These are phyloP conservation scores for Verticillium nubilum DNA, from an alignment of 2,329 filamentous ascomycete genomes.

Conservation along the genomic window DNA sequence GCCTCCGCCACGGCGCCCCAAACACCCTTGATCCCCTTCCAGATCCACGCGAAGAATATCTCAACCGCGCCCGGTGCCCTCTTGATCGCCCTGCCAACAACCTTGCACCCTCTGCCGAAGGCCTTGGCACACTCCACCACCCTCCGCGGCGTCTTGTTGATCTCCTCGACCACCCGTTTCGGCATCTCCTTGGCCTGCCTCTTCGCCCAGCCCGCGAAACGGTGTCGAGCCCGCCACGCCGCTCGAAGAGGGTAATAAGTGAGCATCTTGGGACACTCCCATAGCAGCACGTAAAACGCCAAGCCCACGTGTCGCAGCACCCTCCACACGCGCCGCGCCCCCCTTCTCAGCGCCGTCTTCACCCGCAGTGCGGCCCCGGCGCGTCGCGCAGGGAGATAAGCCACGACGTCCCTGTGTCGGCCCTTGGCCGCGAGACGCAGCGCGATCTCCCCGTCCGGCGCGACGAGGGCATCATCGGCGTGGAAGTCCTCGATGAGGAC, in stretches of 20 bases:
- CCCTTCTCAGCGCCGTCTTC: constrained; percentile 22
- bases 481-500: constrained; percentile 32
- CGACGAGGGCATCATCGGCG: constrained; percentile 36
- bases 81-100: constrained; percentile 16
- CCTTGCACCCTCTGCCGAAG: too few relatives aligned
- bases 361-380: constrained; percentile 32
- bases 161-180: constrained; percentile 9
- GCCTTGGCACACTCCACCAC: not conserved
- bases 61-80: constrained; percentile 16
- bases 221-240: constrained; percentile 19
- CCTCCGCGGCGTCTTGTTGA: constrained; percentile 17
- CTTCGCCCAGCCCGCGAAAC: constrained; percentile 24
- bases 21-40: constrained; percentile 17
- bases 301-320: constrained; percentile 15
- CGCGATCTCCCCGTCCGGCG: constrained; percentile 38
- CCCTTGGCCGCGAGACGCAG: constrained; percentile 35
- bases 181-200: constrained; percentile 20
- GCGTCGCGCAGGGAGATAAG: constrained; percentile 32
- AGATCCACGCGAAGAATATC: constrained; percentile 20
- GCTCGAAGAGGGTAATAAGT: constrained; percentile 8
- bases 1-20: constrained; percentile 18
- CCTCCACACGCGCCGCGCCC: constrained; percentile 18
- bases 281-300: constrained; percentile 21
- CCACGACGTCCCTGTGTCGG: constrained; percentile 36
- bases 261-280: constrained; percentile 18